Evolutionary conservation across 148 eudicot species (phyloP), one percentile per base, ranked within the genome.

Genomic region (Dianthus caryophyllus): DNA sequence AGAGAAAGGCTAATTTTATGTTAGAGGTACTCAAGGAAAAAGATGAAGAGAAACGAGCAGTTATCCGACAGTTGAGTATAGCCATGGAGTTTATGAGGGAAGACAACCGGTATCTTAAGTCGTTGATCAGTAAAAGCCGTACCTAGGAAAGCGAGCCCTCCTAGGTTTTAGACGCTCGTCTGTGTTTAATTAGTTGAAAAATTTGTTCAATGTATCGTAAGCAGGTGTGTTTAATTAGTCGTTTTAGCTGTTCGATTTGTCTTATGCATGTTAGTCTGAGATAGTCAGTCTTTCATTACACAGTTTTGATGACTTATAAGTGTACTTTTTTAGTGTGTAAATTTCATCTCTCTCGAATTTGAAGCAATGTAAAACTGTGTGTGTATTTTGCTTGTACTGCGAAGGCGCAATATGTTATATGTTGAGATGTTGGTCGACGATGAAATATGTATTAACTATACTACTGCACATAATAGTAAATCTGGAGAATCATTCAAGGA

Each of bases 21-120:
- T 44, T 27, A 9, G 77, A 84, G 44, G 64, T 63, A 36, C 67
- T 88, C n/a, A 69, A 11, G 61, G 78, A 79, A 68, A 91, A 88
- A 79, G 96, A 91, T 65, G 97, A 91, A 57, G 88, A 83, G 78
- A 91, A 91, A 82, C 69, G 97, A 65, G 97, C 87, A 71, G 97
- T 79, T 33, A 91, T 91, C 38, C 87, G 97, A 60, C 97, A 91
- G 73, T 82, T 91, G 11, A 89, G 88, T 73, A 3, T 77, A 26
- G 87, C 86, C 14, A 75, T 92, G 71, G 96, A 87, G 57, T 30
- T 81, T 66, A 75, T 85, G 11, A 85, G 81, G 82, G 89, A 87
- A 56, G 96, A 92, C 61, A 89, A 61, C 76, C 52, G 52, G 69
- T 55, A 76, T 67, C 84, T 87, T 24, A 89, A 83, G 79, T 79